These are phyloP conservation scores for Macrolepiota dolichaula DNA, from an alignment of 768 basidiomycete species.

Conservation along the genomic window DNA sequence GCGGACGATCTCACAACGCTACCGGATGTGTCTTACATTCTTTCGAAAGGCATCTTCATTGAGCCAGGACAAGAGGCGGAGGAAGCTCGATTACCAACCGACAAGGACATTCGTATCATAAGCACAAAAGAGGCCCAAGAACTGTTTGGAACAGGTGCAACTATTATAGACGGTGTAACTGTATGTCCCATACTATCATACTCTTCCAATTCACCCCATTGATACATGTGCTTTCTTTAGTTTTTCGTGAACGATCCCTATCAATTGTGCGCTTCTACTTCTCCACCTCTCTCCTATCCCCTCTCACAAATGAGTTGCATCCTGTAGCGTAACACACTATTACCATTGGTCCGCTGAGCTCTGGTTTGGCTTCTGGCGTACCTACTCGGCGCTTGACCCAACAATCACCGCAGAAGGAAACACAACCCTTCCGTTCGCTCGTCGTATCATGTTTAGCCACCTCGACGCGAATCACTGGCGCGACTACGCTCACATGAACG, in stretches of 20 bases:
- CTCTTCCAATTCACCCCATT: conserved; percentile 1
- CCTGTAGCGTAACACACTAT: conserved; percentile 77
- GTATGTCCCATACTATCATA: conserved; percentile 31
- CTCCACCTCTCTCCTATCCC: not conserved
- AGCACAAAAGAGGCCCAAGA: conserved; percentile 59
- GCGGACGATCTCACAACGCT: conserved; percentile 63
- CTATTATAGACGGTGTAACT: conserved; percentile 73
- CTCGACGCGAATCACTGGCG: conserved; percentile 79
- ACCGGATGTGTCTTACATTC: conserved; percentile 67
- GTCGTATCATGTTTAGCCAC: conserved; percentile 75
- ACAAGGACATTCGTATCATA: conserved; percentile 77
- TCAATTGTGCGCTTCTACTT: conserved; percentile 57
- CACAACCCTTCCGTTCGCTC: conserved; percentile 69
- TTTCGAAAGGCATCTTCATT: conserved; percentile 64
- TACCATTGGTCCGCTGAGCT: conserved; percentile 94
- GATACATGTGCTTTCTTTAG: conserved; percentile 28
- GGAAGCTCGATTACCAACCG: conserved; percentile 63
- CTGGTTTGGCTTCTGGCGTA: conserved; percentile 89
- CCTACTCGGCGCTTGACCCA: conserved; percentile 80
- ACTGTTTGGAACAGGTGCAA: conserved; percentile 72
- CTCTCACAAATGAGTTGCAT: not conserved
- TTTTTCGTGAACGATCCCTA: conserved; percentile 82
- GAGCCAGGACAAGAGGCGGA: conserved; percentile 53
- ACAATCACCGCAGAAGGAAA: conserved; percentile 61
- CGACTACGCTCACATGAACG: conserved; percentile 90